Evolutionary conservation across 169 alveolate genomes (phyloP), one percentile per base, ranked within the genome.

Genomic region (Ichthyophthirius multifiliis): DNA sequence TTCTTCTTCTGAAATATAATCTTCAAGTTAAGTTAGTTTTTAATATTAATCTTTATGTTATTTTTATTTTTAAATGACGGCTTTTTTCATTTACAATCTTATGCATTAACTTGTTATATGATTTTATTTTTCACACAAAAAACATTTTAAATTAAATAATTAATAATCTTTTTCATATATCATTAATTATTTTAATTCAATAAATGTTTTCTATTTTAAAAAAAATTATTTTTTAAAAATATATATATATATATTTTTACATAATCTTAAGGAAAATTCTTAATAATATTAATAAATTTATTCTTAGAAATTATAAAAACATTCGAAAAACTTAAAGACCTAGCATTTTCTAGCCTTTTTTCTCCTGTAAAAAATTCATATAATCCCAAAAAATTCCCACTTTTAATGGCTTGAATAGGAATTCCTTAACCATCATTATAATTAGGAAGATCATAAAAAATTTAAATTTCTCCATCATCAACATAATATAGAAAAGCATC

Each of bases 311-410:
- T 34, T 12, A n/a, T 16, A 32, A 16, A 65, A 2, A 65, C 48
- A 34, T 65, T 35, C 1, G 76, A 30, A 1, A 65, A 39, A 32
- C 34, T 41, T 18, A 35, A 2, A 16, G 34, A 32, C 34, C 76
- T 65, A 12, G 84, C 84, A 39, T 43, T 77, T 3, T 43, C 43
- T 27, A 63, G 41, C 39, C 75, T 62, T 41, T 77, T 77, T 13
- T 41, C 37, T 5, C 76, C 63, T 13, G 67, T 64, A 27, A 77
- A 31, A 41, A 77, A 62, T 43, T 77, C 84, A 18, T 39, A 77
- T 27, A 43, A 48, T 16, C 84, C 84, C 27, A 77, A 62, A 23
- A 55, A 55, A 27, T 55, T 55, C 13, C 71, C 71, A 15, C 10
- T 16, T 7, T 55, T 1, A 20, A 55, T 7, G 31, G 71, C 35